phyloP scores from a whole-genome alignment of 345 rosid species.

The Eucalyptus caleyi region DNA sequence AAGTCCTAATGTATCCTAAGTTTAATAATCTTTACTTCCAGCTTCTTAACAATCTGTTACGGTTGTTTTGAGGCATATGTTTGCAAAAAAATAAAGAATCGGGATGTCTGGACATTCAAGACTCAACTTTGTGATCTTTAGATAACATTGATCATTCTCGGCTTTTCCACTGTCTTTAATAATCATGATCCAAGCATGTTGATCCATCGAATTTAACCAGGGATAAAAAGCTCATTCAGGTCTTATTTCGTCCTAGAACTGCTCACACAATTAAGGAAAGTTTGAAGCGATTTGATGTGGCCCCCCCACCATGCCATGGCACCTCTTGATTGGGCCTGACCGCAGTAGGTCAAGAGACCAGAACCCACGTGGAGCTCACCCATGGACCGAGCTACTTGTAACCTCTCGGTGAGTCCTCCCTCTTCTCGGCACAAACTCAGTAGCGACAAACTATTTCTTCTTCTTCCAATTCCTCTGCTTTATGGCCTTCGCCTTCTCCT shows the following conservation, averaged over 20 bases:
- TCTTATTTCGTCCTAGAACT: background rate
- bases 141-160: no score
- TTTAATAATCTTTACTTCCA: no score
- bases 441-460: background rate
- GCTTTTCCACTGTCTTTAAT: no score
- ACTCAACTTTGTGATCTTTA: no score
- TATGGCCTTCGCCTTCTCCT: background rate
- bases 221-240: no score
- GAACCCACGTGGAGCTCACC: constrained; percentile 20
- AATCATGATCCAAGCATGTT: no score
- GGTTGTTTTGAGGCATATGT: no score
- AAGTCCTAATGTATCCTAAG: no score
- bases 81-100: no score
- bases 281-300: background rate
- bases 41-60: no score
- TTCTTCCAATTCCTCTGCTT: background rate
- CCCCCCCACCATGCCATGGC: constrained; percentile 17
- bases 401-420: background rate
- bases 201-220: no score
- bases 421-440: background rate
- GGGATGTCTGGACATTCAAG: no score
- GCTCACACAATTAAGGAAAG: background rate
- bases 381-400: constrained; percentile 37
- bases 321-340: background rate
- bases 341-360: background rate